These are phyloP conservation scores for Zygosaccharomyces bailii DNA, from an alignment of 805 yeast species.

Conservation along the genomic window DNA sequence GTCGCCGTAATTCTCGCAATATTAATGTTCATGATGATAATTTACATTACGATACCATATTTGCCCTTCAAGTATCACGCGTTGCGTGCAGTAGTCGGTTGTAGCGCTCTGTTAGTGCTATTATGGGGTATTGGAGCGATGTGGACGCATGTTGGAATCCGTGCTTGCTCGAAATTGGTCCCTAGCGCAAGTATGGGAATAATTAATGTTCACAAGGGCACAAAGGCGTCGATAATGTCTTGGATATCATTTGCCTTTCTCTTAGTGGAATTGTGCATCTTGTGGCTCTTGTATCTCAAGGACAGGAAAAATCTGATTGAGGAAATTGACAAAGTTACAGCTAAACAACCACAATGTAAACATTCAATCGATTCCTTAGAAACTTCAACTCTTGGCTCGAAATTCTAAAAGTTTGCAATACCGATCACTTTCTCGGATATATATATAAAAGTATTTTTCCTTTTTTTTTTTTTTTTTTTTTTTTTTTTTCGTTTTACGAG, in stretches of 20 bases:
- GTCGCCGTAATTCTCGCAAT: conserved; percentile 45
- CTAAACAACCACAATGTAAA: conserved; percentile 6
- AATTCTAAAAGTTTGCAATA: conserved; percentile 8
- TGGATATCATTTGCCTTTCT: conserved; percentile 59
- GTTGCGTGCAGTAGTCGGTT: conserved; percentile 29
- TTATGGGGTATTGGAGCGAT: conserved; percentile 66
- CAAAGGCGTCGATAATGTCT: conserved; percentile 52
- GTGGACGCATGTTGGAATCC: conserved; percentile 57
- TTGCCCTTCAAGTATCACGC: conserved; percentile 41
- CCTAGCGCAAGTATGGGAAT: conserved; percentile 50
- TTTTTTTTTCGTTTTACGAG: not conserved
- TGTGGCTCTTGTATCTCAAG: conserved; percentile 37
- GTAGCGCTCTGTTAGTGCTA: conserved; percentile 40
- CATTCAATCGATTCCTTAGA: conserved; percentile 11
- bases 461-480: not conserved
- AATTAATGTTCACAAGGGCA: conserved; percentile 44
- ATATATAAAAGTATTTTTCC: too few species aligned
- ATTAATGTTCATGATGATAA: conserved; percentile 39
- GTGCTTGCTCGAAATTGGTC: conserved; percentile 43
- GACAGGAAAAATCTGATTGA: conserved; percentile 30
- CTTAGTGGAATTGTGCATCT: conserved; percentile 39
- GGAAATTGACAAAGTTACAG: conserved; percentile 18
- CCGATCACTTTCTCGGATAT: not conserved
- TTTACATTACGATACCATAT: conserved; percentile 47
- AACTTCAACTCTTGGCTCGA: conserved; percentile 16